Base-by-base conservation (phyloP, 768 basidiomycete genomes). In the Russula virescens region DNA sequence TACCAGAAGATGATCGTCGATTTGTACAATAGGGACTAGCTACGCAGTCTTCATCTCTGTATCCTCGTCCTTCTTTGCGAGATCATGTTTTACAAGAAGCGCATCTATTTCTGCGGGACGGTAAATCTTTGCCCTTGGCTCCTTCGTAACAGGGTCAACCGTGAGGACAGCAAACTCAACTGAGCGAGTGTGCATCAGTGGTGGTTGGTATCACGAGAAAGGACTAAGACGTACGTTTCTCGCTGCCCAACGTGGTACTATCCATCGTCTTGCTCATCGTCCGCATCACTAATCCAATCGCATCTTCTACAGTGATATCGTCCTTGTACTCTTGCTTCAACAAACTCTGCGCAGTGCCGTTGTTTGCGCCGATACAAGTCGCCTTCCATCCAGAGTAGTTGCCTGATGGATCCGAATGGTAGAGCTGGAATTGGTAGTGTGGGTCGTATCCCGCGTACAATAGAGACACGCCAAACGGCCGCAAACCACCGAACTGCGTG, bases 211-310 rank as follows among this genome's bases (percentile, higher is more conserved):
- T 21, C 56, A 58, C 60, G 51, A 64, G 47, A 48, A 60, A 38
- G 57, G 31, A 46, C 28, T 28, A 47, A 10, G 46, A 51, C 94
- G 71, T 69, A 97, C 97, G 78, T 75, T 98, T 98, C 77, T 99
- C 97, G 71, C 92, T 95, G 35, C 92, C 90, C 65, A 99, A 74
- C 49, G 93, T 98, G 34, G 96, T 98, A 66, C 92, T 94, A 71
- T 99, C 97, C 96, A 99, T 98, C 58, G 96, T 98, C 83, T 98
- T 98, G 80, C 94, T 95, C 94, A 99, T 95, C 57, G 93, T 89
- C 76, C 86, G 88, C 68, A 98, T 80, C 49, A 90, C 93, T 23
- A 99, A 80, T n/a, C 84, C 87, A 68, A 96, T 88, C 23, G 94
- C 95, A 51, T 96, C 94, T 72, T 95, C 90, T 45, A 98, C 82